Conservation (phyloP, 2,329 filamentous ascomycete species). For the Aspergillus pseudoterreus region DNA sequence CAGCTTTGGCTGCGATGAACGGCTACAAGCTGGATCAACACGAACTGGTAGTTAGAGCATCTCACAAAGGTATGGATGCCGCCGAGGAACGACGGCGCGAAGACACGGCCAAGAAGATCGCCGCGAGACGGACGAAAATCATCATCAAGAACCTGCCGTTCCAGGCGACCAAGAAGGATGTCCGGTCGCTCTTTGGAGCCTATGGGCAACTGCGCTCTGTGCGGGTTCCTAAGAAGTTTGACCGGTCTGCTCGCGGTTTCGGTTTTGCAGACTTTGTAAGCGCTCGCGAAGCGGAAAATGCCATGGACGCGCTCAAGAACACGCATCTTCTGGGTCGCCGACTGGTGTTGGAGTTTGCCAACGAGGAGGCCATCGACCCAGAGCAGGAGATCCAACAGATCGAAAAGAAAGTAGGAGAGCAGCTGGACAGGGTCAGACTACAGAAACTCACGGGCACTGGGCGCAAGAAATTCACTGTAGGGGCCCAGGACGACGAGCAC, state of each 20-base stretch:
- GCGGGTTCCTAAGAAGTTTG: conserved; percentile 91
- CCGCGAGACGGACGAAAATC: conserved; percentile 79
- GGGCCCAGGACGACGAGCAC: conserved; percentile 57
- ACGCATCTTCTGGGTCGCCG: conserved; percentile 89
- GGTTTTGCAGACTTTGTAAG: conserved; percentile 96
- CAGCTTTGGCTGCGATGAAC: conserved; percentile 81
- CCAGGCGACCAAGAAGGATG: conserved; percentile 88
- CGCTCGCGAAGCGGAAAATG: conserved; percentile 82
- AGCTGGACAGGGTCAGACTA: conserved; percentile 85
- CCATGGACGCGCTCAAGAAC: conserved; percentile 83
- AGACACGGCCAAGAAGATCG: conserved; percentile 76
- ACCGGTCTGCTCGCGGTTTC: conserved; percentile 83
- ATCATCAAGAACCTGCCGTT: conserved; percentile 98
- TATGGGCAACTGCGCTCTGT: conserved; percentile 93
- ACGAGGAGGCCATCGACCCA: conserved; percentile 81
- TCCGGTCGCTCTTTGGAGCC: conserved; percentile 77
- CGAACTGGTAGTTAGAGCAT: conserved; percentile 77
- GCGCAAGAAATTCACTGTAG: conserved; percentile 84
- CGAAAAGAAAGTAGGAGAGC: conserved; percentile 89
- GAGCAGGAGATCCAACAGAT: conserved; percentile 97
- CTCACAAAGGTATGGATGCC: conserved; percentile 81
- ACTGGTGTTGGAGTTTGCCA: conserved; percentile 87
- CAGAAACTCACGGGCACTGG: conserved; percentile 81
- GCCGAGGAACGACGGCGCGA: conserved; percentile 81
- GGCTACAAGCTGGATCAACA: conserved; percentile 84